Conservation (phyloP, 1,284 basidiomycete species). For the Schizophyllum amplum region DNA sequence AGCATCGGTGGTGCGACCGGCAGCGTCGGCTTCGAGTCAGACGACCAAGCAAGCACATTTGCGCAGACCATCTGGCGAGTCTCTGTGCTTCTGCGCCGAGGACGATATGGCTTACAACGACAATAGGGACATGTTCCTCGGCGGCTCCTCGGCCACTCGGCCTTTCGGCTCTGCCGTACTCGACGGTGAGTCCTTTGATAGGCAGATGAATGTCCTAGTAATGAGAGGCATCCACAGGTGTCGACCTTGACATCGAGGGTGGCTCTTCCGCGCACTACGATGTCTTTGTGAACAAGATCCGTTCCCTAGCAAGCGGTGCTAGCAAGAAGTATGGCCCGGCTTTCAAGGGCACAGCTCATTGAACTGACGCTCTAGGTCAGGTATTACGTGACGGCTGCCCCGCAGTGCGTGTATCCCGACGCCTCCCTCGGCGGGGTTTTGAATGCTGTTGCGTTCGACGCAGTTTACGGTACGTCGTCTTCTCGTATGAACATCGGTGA, state of each 20-base stretch:
- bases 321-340: conserved; percentile 39
- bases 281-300: conserved; percentile 51
- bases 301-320: conserved; percentile 38
- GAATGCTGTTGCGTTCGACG: conserved; percentile 46
- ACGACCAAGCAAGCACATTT: conserved; percentile 42
- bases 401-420: conserved; percentile 52
- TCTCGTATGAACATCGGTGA: conserved; percentile 1
- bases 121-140: conserved; percentile 40
- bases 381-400: conserved; percentile 55
- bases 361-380: conserved; percentile 20
- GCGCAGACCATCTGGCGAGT: conserved; percentile 48
- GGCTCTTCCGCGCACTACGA: conserved; percentile 47
- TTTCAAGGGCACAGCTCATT: background rate
- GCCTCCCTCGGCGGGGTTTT: conserved; percentile 41
- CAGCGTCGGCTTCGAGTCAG: conserved; percentile 46
- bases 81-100: no score
- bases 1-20: conserved; percentile 44
- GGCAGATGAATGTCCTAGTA: background rate
- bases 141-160: conserved; percentile 46
- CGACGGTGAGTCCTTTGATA: conserved; percentile 37
- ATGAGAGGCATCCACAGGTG: conserved; percentile 33
- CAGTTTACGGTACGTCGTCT: conserved; percentile 44
- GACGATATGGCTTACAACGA: no score
- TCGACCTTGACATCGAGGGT: conserved; percentile 62
- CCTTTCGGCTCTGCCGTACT: conserved; percentile 57